Evolutionary conservation across 2,329 filamentous ascomycete species (phyloP).

Genomic region (Penicillium olsonii): DNA sequence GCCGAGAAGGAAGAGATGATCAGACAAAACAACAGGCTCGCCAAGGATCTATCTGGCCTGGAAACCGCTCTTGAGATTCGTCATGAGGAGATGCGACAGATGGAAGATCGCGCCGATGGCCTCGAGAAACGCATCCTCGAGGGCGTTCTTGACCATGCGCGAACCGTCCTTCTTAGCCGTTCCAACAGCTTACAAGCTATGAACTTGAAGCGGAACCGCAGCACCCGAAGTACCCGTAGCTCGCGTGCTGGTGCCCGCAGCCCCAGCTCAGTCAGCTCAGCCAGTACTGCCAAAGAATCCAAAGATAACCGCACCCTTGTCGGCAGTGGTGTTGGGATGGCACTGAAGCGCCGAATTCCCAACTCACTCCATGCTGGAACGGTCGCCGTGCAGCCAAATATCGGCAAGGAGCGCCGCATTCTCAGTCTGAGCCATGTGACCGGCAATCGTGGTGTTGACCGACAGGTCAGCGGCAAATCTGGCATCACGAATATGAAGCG

Average conservation of each 20-base stretch:
- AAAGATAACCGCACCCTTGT: constrained; percentile 40
- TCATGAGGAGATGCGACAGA: constrained; percentile 84
- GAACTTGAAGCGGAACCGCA: constrained; percentile 54
- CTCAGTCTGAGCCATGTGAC: constrained; percentile 89
- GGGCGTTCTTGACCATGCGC: constrained; percentile 93
- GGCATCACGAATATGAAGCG: constrained; percentile 65
- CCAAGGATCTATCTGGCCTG: constrained; percentile 83
- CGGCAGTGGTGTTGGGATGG: constrained; percentile 48
- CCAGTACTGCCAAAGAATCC: constrained; percentile 35
- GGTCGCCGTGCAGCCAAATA: constrained; percentile 46
- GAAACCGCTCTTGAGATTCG: constrained; percentile 88
- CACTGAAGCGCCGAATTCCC: constrained; percentile 55
- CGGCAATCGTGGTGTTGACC: constrained; percentile 58
- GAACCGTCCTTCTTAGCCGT: constrained; percentile 73
- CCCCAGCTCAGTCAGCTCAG: constrained; percentile 35
- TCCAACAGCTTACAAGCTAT: constrained; percentile 58
- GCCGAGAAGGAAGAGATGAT: constrained; percentile 66
- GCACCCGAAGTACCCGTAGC: constrained; percentile 31
- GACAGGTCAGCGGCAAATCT: constrained; percentile 37
- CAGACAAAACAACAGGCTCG: constrained; percentile 75
- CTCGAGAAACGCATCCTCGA: constrained; percentile 92
- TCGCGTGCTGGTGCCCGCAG: constrained; percentile 37
- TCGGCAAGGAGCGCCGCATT: constrained; percentile 71
- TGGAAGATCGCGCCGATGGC: constrained; percentile 85
- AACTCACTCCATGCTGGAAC: constrained; percentile 43